Evolutionary conservation across 2,329 filamentous ascomycete genomes (phyloP), one percentile per base, ranked within the genome.

Genomic region (Verticillium isaacii): DNA sequence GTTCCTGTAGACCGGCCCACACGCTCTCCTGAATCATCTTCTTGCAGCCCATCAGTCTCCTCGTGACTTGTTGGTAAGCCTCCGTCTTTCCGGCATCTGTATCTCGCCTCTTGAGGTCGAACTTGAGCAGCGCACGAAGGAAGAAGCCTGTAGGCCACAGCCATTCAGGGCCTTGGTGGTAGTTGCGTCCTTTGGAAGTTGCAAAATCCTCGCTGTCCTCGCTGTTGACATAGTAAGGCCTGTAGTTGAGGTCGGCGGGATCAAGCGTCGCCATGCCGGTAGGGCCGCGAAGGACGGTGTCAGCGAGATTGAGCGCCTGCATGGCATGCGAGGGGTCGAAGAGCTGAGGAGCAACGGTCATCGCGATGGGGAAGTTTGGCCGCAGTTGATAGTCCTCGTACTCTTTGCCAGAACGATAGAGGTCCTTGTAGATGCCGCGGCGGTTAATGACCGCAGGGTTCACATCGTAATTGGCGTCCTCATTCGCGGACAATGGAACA

Each of bases 131-230:
- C 1, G 95, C 95, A 57, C 96, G 88, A 25, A 97, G 82, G 82
- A 97, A 99, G 80, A 93, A 99, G 5, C 95, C 95, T 1, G 92
- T 94, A 0, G 94, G 96, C 95, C 95, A 99, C 29, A 97, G 79
- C 95, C 95, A 99, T 75, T 99, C 95, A 0, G 95, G 96, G 5
- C 95, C 95, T 75, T 98, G 94, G 75, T 99, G 95, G 77, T 99
- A 99, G 77, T 98, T 99, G 61, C 95, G 85, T 58, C 95, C 95
- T 77, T 98, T 98, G 68, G 90, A 88, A 0, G 94, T 98, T 12
- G 91, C 86, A 71, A 97, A 98, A 74, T 98, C 91, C 14, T 86
- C 87, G 63, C 89, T 94, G 76, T 99, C 95, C 71, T 98, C 94
- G 67, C 89, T 91, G 78, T 99, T 99, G 80, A 89, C 88, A 79